phyloP scores from a whole-genome alignment of 1,284 basidiomycete genomes.

The Papiliotrema nemorosa region DNA sequence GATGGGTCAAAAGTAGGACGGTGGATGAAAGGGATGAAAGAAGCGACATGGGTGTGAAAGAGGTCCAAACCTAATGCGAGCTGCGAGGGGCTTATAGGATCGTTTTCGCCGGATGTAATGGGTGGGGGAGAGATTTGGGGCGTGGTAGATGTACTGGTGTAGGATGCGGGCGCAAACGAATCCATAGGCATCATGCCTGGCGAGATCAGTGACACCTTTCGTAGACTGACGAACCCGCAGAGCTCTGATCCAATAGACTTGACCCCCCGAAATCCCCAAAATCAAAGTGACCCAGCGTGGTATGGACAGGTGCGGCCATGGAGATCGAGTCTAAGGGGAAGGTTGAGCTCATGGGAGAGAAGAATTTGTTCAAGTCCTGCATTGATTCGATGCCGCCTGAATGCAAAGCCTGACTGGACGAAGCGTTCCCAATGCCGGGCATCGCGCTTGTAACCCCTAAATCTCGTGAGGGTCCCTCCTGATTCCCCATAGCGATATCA shows the following conservation, averaged over 20 bases:
- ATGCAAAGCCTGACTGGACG: too few relatives aligned
- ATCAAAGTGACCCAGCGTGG: too few relatives aligned
- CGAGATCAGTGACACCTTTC: not conserved
- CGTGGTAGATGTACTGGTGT: not conserved
- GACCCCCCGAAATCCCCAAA: too few relatives aligned
- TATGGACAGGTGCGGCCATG: too few relatives aligned
- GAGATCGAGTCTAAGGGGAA: too few relatives aligned
- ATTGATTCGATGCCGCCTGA: too few relatives aligned
- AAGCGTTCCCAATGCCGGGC: too few relatives aligned
- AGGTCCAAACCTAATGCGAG: slow-evolving; percentile 16
- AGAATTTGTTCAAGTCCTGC: too few relatives aligned
- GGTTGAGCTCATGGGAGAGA: too few relatives aligned
- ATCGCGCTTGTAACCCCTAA: too few relatives aligned
- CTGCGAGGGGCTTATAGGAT: not conserved
- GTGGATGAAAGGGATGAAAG: slow-evolving; percentile 20
- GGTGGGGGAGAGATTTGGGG: not conserved
- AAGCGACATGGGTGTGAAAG: slow-evolving; percentile 19
- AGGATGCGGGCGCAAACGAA: not conserved
- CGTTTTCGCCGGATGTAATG: not conserved
- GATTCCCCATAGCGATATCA: too few relatives aligned
- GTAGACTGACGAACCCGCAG: not conserved
- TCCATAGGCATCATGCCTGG: not conserved
- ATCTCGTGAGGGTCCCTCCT: too few relatives aligned
- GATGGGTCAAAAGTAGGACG: slow-evolving; percentile 15
- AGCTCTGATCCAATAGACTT: not conserved